Percentiles rank a stretch among this genome's conserved stretches.
phyloP scores from a whole-genome alignment of 2,329 filamentous ascomycete genomes.

The Colletotrichum sp. region DNA sequence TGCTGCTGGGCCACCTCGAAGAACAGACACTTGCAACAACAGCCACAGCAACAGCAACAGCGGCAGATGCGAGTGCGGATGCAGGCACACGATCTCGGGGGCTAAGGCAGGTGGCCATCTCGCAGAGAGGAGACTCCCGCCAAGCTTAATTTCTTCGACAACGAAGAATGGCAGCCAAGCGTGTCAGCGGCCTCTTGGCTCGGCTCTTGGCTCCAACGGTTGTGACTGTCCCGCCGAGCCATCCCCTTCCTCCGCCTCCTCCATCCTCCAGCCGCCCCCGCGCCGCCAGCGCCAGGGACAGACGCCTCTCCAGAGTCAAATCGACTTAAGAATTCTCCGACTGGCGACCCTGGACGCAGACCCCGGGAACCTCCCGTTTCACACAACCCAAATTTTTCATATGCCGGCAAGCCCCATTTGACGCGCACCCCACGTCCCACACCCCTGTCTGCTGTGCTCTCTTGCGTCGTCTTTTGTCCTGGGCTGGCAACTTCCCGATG shows the following conservation, averaged over 20 bases:
- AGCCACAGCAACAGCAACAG: background rate
- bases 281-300: background rate
- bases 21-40: background rate
- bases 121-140: background rate
- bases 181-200: constrained; percentile 14
- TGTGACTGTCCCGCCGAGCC: background rate
- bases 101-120: background rate
- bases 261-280: constrained; percentile 9
- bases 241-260: background rate
- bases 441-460: background rate
- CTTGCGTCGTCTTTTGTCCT: background rate
- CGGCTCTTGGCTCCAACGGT: constrained; percentile 7
- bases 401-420: constrained; percentile 3
- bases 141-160: background rate
- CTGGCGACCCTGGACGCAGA: background rate
- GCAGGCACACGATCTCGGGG: background rate
- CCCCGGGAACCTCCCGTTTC: constrained; percentile 6
- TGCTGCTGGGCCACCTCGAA: background rate
- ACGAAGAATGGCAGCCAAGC: background rate
- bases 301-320: constrained; percentile 14
- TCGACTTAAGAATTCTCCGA: constrained; percentile 20
- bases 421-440: constrained; percentile 10
- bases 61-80: constrained; percentile 1
- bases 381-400: constrained; percentile 5
- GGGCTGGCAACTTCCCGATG: constrained; percentile 2